A percentile compares a stretch with the other conserved stretches of the same genome.
phyloP scores from a whole-genome alignment of 148 eudicot species.

The Persicaria tinctoria region DNA sequence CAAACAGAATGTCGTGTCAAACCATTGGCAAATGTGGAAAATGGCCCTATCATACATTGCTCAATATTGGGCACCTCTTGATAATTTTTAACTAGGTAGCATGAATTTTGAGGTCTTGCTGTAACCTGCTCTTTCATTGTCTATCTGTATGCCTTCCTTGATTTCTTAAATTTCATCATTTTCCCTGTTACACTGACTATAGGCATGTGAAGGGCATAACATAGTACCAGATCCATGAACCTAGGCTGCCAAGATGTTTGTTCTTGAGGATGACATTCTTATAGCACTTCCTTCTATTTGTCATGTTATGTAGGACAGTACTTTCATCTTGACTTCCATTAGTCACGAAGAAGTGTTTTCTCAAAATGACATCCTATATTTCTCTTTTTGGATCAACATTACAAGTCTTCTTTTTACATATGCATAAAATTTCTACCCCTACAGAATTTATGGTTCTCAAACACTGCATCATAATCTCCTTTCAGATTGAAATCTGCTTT shows the following conservation, averaged over 20 bases:
- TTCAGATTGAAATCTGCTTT: constrained; percentile 4
- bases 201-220: not conserved
- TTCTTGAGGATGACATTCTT: not conserved
- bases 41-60: not conserved
- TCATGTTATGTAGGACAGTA: not conserved
- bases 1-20: not conserved
- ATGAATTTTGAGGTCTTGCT: not conserved
- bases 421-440: not conserved
- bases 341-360: not conserved
- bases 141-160: not conserved
- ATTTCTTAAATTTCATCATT: not conserved
- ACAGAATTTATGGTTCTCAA: not conserved
- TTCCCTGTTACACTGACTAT: not conserved
- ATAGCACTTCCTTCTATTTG: not conserved
- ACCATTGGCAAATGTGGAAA: not conserved
- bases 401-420: not conserved
- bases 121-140: not conserved
- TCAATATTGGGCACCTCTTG: not conserved
- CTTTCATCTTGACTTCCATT: not conserved
- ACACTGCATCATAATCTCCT: constrained; percentile 1
- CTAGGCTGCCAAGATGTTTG: not conserved
- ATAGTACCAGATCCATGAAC: not conserved
- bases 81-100: not conserved
- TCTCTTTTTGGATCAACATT: not conserved
- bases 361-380: constrained; percentile 3